Evolutionary conservation across 1,139 yeast species (phyloP), one percentile per base, ranked within the genome.

Genomic region (Tardiomyces depauwii): DNA sequence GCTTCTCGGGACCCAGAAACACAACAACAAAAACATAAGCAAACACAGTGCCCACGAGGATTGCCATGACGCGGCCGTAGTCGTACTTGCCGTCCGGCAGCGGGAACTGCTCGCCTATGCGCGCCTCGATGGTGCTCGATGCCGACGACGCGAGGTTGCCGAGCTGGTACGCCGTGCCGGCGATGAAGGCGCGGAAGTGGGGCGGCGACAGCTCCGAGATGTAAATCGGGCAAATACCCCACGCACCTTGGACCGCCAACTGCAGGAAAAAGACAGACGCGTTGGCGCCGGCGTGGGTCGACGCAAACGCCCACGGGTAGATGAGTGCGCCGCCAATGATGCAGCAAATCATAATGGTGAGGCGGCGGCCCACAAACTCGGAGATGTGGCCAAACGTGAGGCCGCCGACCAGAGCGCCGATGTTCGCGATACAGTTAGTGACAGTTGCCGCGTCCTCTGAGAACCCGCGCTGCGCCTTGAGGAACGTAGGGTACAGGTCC

Each of bases 131-230:
- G 12, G 95, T 85, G 1, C 91, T 78, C 2, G 89, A 79, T 1
- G 94, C 94, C 42, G 89, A 80, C 3, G 89, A 80, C 16, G 84
- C 85, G 57, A 85, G 73, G 65, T 84, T 85, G 71, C 95, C 95
- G 56, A 85, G 73, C 65, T 85, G 95, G 60, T 85, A 85, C 23
- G 88, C 72, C 45, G 78, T 74, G 59, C 95, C 95, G 42, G 77
- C 78, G 44, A 82, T 80, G 54, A 83, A 79, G 2, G 89, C 72
- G 61, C 84, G 74, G 66, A 80, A 81, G 54, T 81, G 80, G 23
- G 89, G 91, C 42, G 82, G 82, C n/a, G 91, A 76, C 52, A 85
- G 71, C 65, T 84, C 94, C 1, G 85, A 72, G 45, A 84, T 69
- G 62, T 83, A 87, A 52, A 82, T 76, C 46, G 95, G 95, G 53